Percentiles rank a stretch among this genome's conserved stretches.
These are phyloP conservation scores for Colletotrichum tropicicola DNA, from an alignment of 2,329 filamentous ascomycete genomes.

Conservation along the genomic window DNA sequence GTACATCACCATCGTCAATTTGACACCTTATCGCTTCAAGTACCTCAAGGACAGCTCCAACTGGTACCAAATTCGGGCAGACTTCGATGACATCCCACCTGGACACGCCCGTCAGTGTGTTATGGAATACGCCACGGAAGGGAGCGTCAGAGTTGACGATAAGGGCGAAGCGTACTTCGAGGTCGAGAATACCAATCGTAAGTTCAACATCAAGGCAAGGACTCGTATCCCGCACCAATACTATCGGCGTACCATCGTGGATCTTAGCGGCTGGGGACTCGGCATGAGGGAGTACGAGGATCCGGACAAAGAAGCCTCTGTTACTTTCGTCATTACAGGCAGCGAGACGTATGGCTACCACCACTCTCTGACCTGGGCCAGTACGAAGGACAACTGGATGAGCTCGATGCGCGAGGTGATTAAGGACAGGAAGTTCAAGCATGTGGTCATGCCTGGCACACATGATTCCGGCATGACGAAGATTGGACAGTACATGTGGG, in stretches of 20 bases:
- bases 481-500: too few species aligned
- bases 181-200: slow-evolving; percentile 40
- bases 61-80: too few species aligned
- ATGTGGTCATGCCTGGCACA: slow-evolving; percentile 57
- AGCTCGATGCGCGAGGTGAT: slow-evolving; percentile 41
- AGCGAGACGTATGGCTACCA: slow-evolving; percentile 42
- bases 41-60: slow-evolving; percentile 41
- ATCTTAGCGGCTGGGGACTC: slow-evolving; percentile 41
- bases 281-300: slow-evolving; percentile 44
- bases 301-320: slow-evolving; percentile 39
- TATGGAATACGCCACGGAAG: slow-evolving; percentile 38
- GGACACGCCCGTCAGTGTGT: slow-evolving; percentile 41
- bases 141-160: slow-evolving; percentile 33
- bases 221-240: slow-evolving; percentile 39
- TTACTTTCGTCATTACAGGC: slow-evolving; percentile 45
- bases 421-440: slow-evolving; percentile 48
- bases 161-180: slow-evolving; percentile 44
- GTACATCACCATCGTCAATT: slow-evolving; percentile 44
- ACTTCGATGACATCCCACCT: slow-evolving; percentile 43
- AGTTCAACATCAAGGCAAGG: slow-evolving; percentile 40
- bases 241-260: slow-evolving; percentile 38
- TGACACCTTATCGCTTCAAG: slow-evolving; percentile 42
- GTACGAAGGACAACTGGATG: slow-evolving; percentile 46
- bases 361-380: slow-evolving; percentile 39
- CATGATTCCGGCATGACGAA: slow-evolving; percentile 58